Evolutionary conservation across 768 basidiomycete genomes (phyloP), one percentile per base, ranked within the genome.

Genomic region (Boletus coccyginus): DNA sequence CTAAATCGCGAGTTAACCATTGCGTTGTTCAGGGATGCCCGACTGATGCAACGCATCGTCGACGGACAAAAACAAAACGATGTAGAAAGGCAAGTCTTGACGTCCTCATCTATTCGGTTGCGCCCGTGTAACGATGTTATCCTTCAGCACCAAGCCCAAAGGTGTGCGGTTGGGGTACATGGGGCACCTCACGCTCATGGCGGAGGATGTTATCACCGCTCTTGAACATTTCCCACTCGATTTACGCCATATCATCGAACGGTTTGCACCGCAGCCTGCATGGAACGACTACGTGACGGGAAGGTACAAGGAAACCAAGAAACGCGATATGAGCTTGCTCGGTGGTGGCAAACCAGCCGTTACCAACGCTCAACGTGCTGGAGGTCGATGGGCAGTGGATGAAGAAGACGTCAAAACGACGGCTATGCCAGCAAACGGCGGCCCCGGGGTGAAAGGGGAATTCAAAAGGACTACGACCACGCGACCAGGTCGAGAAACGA

Each of bases 101-200:
- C 45, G 19, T 48, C 48, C 54, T 40, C 14, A 43, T 43, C 31
- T 27, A 29, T 55, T 42, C 6, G 46, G 29, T 53, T 41, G 19
- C 32, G 5, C 17, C 46, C 50, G 19, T 53, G 45, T 64, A 39
- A 64, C 29, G 55, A 58, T 19, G 29, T 41, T 41, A 35, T 48
- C 13, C 50, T 56, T 21, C 64, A 90, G 88, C 60, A 70, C 81
- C 42, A 86, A 87, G 69, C 85, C 87, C 10, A 88, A 90, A 64
- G 85, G 88, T 21, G 81, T 89, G 36, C 85, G 95, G 31, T 71
- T 96, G 42, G 95, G 94, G 3, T 96, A 92, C 73, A 98, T 98
- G 96, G 96, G 96, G 0, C 95, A 99, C 70, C 81, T 98, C 16
- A 91, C 90, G 13, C 84, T 98, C 61, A 93, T 99, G 63, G 88